Evolutionary conservation across 306 rosid species (phyloP), one percentile per base, ranked within the genome.

Genomic region (Prunus mongolica): DNA sequence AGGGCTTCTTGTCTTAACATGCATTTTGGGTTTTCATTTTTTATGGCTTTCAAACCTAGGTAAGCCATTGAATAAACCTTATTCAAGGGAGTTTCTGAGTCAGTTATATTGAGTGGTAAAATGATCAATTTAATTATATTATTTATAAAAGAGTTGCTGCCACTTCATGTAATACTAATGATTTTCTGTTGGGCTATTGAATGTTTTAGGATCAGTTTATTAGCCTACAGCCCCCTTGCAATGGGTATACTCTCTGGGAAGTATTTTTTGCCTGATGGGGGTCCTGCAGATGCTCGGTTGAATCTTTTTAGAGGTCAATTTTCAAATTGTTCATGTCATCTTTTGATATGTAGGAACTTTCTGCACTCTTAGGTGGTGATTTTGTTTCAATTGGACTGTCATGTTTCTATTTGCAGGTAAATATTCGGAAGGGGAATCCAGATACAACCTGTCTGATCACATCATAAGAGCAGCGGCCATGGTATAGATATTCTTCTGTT

Each of bases 181-280:
- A 45, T 45, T 79, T 34, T 27, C 32, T 25, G 32, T 75, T 74
- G 27, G 56, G 66, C 73, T 20, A 32, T 76, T 77, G 73, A 51
- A 67, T 4, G 30, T 81, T 84, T 79, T 86, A 94, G 98, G 72
- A 81, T 94, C 77, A 73, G 87, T 86, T 82, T 94, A 81, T 80
- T 94, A 86, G 97, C 98, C 47, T 94, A 94, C 84, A 93, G 94
- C 73, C 98, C 98, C 75, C 84, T 92, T 67, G 96, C 98, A 79
- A 94, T 92, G 98, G 98, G 98, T 49, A 85, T 94, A 75, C 98
- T 94, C 76, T 87, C 97, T 66, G 97, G 98, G 82, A 94, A 94
- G 84, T 94, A 94, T 74, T 84, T 85, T 80, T 80, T 77, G 44
- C 82, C 81, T 1, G 85, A 79, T 22, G 91, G 91, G 27, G 93